phyloP scores from a whole-genome alignment of 345 rosid species.

The Camelina sativa region DNA sequence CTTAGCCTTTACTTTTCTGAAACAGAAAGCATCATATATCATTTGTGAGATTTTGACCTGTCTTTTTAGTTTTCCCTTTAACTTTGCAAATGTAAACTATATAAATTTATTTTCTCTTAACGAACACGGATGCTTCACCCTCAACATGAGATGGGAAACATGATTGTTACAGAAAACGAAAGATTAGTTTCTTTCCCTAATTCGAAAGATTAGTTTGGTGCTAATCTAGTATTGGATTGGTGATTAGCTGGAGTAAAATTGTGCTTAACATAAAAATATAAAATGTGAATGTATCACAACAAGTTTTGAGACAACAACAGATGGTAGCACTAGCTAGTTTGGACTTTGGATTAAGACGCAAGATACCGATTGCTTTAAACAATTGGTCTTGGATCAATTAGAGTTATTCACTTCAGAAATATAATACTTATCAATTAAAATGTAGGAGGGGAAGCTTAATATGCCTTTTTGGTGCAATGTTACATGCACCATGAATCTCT shows the following conservation, averaged over 20 bases:
- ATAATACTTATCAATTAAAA: too few species aligned
- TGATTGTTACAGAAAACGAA: constrained; percentile 34
- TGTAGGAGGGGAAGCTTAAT: too few species aligned
- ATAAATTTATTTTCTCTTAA: constrained; percentile 25
- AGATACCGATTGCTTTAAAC: constrained; percentile 29
- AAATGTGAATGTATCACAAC: background rate
- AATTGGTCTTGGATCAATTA: background rate
- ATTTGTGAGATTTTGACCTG: constrained; percentile 18
- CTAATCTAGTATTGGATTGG: constrained; percentile 4
- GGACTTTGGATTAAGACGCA: constrained; percentile 22
- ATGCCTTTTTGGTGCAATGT: too few species aligned
- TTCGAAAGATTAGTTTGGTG: constrained; percentile 2
- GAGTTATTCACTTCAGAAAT: background rate
- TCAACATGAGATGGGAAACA: constrained; percentile 38
- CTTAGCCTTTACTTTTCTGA: constrained; percentile 42
- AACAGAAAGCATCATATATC: constrained; percentile 37
- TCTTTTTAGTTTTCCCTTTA: constrained; percentile 3
- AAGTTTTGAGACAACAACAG: background rate
- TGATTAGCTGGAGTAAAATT: constrained; percentile 12
- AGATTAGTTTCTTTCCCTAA: background rate
- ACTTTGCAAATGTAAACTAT: constrained; percentile 2
- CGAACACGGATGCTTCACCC: constrained; percentile 38
- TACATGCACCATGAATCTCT: too few species aligned
- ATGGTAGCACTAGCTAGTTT: constrained; percentile 13
- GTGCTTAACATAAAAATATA: background rate